These are phyloP conservation scores for Globisporangium barbulae DNA, from an alignment of 352 stramenopile species.

Conservation along the genomic window DNA sequence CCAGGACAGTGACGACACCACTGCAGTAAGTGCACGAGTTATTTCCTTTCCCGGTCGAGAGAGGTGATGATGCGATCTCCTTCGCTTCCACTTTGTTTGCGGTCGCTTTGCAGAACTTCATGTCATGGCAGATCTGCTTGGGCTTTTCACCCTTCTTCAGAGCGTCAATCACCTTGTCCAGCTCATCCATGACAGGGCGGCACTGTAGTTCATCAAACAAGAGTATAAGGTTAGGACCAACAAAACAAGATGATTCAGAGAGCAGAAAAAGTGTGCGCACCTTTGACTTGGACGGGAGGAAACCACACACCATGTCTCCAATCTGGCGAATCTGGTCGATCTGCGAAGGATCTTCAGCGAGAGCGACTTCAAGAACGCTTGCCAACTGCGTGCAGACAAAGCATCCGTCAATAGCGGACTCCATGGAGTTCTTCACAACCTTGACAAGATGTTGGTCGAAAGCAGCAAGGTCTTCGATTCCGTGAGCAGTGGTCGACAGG, in stretches of 20 bases:
- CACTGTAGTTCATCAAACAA: slow-evolving; percentile 33
- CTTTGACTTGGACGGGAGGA: slow-evolving; percentile 57
- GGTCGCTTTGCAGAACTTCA: slow-evolving; percentile 45
- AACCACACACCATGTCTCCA: slow-evolving; percentile 55
- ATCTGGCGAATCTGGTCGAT: slow-evolving; percentile 60
- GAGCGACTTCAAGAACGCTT: slow-evolving; percentile 43
- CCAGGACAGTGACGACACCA: slow-evolving; percentile 57
- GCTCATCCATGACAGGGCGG: slow-evolving; percentile 51
- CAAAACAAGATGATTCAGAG: slow-evolving; percentile 1
- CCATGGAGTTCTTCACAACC: slow-evolving; percentile 35
- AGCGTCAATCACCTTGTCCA: slow-evolving; percentile 58
- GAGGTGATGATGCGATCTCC: background rate
- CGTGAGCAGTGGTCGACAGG: background rate
- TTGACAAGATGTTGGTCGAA: slow-evolving; percentile 29
- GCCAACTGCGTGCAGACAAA: slow-evolving; percentile 75
- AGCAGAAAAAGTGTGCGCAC: slow-evolving; percentile 21
- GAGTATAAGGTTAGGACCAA: slow-evolving; percentile 14
- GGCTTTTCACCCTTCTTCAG: slow-evolving; percentile 63
- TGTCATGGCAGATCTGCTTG: slow-evolving; percentile 56
- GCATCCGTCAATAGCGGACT: slow-evolving; percentile 37
- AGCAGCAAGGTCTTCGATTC: slow-evolving; percentile 14
- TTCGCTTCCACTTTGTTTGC: background rate
- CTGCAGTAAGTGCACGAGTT: slow-evolving; percentile 63
- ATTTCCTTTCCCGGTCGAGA: slow-evolving; percentile 17
- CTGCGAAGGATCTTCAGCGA: slow-evolving; percentile 51